Evolutionary conservation across 192 early-diverging fungal species (phyloP), one percentile per base, ranked within the genome.

Genomic region (Linderina pennispora): DNA sequence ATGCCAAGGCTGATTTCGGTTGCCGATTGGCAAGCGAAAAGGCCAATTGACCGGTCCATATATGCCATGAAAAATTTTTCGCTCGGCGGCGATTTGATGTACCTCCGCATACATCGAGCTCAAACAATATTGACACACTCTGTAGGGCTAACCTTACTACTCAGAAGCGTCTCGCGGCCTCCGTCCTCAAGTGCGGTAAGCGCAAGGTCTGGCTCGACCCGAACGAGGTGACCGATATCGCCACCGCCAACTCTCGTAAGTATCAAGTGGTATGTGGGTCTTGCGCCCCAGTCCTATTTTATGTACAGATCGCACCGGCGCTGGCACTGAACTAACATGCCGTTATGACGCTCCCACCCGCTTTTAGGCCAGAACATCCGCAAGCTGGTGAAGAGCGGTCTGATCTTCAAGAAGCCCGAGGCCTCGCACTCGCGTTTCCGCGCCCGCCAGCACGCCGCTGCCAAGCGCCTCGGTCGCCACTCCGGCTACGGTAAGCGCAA

Each of bases 131-230:
- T 46, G 25, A 5, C 33, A 22, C 13, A 31, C n/a, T 15, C 23
- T 22, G 8, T 65, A 87, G 83, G 85, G 73, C 81, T 62, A 85
- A 81, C 73, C 80, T 87, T 57, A 68, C 74, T 50, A 80, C 77
- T 62, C 94, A 98, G 82, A 98, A 98, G 82, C 85, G 93, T 53
- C 81, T 98, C 56, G 94, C 94, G 47, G 86, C 94, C 56, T 86
- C 88, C 76, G 90, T 98, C 71, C 84, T 98, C 66, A 90, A 91
- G 76, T 96, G 93, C 77, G 94, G 94, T 65, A 45, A 98, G 85
- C 81, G 94, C 68, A 98, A 98, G 85, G 80, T 98, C 67, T 98
- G 94, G 94, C 78, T 98, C 43, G 94, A 98, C 81, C 94, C 94
- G 49, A 91, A 90, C 75, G 93, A 98, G 81, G 80, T 83, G 56